Evolutionary conservation across 495 filamentous ascomycete genomes (phyloP).

Genomic region (Trichoderma parareesei): DNA sequence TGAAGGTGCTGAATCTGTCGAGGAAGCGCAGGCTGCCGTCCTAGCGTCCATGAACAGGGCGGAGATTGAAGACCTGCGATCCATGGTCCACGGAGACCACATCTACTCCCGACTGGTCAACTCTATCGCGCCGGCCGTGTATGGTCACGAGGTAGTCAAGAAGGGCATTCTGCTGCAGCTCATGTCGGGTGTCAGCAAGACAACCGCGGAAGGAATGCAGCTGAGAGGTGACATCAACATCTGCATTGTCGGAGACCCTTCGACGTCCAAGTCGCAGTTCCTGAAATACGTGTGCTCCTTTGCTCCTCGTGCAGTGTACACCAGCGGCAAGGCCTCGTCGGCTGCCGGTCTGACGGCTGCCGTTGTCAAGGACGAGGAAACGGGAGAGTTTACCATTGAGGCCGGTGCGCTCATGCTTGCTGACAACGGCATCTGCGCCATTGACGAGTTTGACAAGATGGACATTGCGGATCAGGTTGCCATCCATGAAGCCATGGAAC

Average conservation of each 20-base stretch:
- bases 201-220: slow-evolving; percentile 82
- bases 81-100: slow-evolving; percentile 90
- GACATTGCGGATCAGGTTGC: slow-evolving; percentile 95
- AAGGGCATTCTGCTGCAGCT: slow-evolving; percentile 92
- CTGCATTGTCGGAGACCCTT: slow-evolving; percentile 95
- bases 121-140: slow-evolving; percentile 94
- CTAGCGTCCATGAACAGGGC: slow-evolving; percentile 70
- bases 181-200: slow-evolving; percentile 87
- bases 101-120: slow-evolving; percentile 92
- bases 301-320: slow-evolving; percentile 93
- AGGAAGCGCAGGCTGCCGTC: slow-evolving; percentile 82
- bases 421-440: slow-evolving; percentile 93
- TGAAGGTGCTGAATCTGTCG: slow-evolving; percentile 59
- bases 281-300: slow-evolving; percentile 96
- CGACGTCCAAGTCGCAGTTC: slow-evolving; percentile 98
- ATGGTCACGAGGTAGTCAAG: slow-evolving; percentile 95
- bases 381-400: slow-evolving; percentile 97
- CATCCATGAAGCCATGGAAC: slow-evolving; percentile 99
- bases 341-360: slow-evolving; percentile 96
- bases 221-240: slow-evolving; percentile 97
- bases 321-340: slow-evolving; percentile 94
- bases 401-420: slow-evolving; percentile 97
- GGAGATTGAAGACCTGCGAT: slow-evolving; percentile 85
- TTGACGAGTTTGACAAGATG: slow-evolving; percentile 99
- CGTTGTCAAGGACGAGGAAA: slow-evolving; percentile 96